Evolutionary conservation across 352 stramenopile genomes (phyloP).

Genomic region (Elongisporangium undulatum): DNA sequence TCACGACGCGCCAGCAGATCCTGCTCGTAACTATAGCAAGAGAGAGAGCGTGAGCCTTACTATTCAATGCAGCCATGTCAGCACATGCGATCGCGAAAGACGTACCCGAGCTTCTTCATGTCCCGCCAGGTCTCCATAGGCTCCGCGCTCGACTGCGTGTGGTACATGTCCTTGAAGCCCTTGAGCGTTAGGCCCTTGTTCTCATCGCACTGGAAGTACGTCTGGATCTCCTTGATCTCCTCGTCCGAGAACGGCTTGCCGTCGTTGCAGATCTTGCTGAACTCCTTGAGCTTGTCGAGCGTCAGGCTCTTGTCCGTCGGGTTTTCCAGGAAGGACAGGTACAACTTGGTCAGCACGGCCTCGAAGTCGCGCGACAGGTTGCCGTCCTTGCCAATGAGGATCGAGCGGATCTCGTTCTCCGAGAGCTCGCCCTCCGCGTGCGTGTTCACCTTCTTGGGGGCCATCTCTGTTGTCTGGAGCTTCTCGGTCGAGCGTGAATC

Average conservation of each 20-base stretch:
- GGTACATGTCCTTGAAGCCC: conserved; percentile 91
- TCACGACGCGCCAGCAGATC: conserved; percentile 73
- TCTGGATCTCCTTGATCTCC: conserved; percentile 91
- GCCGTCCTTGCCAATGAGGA: conserved; percentile 79
- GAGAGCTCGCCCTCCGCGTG: conserved; percentile 48
- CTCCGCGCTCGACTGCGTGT: conserved; percentile 87
- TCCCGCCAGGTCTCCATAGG: conserved; percentile 87
- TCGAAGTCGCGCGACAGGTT: conserved; percentile 84
- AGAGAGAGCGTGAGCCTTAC: conserved; percentile 8
- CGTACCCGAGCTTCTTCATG: conserved; percentile 86
- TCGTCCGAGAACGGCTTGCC: conserved; percentile 84
- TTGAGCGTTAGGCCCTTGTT: conserved; percentile 88
- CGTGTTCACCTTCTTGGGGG: conserved; percentile 48
- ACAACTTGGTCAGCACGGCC: conserved; percentile 80
- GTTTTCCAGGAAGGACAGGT: conserved; percentile 79
- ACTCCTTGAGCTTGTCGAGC: conserved; percentile 84
- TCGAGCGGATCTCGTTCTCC: conserved; percentile 79
- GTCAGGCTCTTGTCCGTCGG: conserved; percentile 78
- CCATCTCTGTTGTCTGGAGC: conserved; percentile 24
- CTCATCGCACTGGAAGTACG: conserved; percentile 89
- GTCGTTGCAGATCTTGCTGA: conserved; percentile 88
- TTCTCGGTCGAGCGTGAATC: conserved; percentile 3
- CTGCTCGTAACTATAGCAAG: conserved; percentile 47
- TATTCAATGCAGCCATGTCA: conserved; percentile 1
- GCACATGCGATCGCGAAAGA: conserved; percentile 1